Conservation (phyloP, 169 alveolate species). For the Eimeria necatrix region DNA sequence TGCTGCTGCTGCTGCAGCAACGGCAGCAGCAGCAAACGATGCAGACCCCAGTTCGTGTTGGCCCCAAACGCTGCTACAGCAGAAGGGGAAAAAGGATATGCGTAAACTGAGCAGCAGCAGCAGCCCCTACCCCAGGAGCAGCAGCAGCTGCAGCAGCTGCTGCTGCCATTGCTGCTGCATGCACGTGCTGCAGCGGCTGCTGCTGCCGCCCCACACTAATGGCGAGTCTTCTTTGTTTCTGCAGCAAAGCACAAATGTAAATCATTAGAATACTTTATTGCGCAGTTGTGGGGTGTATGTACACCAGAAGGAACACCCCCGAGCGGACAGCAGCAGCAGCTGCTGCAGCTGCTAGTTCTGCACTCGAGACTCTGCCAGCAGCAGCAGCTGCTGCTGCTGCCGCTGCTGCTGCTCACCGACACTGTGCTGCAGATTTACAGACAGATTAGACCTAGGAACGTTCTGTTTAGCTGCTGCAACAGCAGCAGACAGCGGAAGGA, state of each 20-base stretch:
- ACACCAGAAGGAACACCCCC: background rate
- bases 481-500: too few species aligned
- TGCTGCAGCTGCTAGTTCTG: conserved; percentile 16
- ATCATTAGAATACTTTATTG: background rate
- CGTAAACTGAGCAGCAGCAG: too few species aligned
- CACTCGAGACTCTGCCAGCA: background rate
- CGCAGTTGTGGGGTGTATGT: background rate
- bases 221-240: background rate
- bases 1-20: background rate
- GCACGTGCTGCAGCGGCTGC: too few species aligned
- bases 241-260: background rate
- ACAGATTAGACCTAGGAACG: too few species aligned
- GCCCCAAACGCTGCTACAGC: too few species aligned
- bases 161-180: too few species aligned
- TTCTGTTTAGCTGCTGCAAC: too few species aligned
- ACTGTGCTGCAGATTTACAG: background rate
- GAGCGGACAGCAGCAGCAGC: conserved; percentile 11
- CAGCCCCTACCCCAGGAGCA: too few species aligned
- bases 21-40: background rate
- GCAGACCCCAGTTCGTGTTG: background rate
- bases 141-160: too few species aligned
- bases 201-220: conserved; percentile 50
- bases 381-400: conserved; percentile 46
- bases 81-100: too few species aligned
- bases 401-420: background rate